These are phyloP conservation scores for Pleurotus tuoliensis DNA, from an alignment of 768 basidiomycete species.

Conservation along the genomic window DNA sequence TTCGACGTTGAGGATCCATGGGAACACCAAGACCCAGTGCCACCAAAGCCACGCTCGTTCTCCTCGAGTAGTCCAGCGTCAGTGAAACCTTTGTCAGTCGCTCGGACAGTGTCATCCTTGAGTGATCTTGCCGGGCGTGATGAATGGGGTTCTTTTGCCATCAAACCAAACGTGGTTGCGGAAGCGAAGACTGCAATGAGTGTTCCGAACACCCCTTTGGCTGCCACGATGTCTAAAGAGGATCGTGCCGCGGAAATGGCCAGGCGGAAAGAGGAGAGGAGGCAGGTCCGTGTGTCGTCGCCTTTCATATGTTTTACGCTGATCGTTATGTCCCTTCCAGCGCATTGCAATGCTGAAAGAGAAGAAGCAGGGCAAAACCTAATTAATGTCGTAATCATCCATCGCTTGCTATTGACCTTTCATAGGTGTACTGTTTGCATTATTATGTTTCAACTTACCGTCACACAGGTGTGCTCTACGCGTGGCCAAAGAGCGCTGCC, in stretches of 20 bases:
- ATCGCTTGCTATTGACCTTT: too few species aligned
- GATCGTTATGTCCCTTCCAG: constrained; percentile 27
- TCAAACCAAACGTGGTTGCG: constrained; percentile 4
- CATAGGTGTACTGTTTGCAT: too few species aligned
- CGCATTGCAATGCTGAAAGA: constrained; percentile 79
- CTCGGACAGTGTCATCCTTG: not conserved
- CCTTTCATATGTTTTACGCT: not conserved
- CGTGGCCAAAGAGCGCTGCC: too few species aligned
- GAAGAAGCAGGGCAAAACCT: constrained; percentile 51
- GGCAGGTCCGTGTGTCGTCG: constrained; percentile 52
- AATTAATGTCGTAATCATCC: too few species aligned
- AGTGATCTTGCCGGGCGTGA: constrained; percentile 13
- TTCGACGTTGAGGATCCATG: not conserved
- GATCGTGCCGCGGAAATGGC: constrained; percentile 94
- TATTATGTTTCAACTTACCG: too few species aligned
- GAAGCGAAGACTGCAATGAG: constrained; percentile 14
- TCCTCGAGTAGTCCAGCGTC: constrained; percentile 8
- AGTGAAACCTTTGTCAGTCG: not conserved
- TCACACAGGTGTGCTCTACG: too few species aligned
- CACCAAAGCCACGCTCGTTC: constrained; percentile 17
- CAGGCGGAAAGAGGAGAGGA: constrained; percentile 86
- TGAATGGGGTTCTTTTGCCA: constrained; percentile 20
- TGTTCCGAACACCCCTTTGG: constrained; percentile 12
- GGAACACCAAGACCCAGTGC: constrained; percentile 15
- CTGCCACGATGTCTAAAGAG: constrained; percentile 71